Base-by-base conservation (phyloP, 225 moss, liverwort and hornwort genomes). In the Asterella californica region DNA sequence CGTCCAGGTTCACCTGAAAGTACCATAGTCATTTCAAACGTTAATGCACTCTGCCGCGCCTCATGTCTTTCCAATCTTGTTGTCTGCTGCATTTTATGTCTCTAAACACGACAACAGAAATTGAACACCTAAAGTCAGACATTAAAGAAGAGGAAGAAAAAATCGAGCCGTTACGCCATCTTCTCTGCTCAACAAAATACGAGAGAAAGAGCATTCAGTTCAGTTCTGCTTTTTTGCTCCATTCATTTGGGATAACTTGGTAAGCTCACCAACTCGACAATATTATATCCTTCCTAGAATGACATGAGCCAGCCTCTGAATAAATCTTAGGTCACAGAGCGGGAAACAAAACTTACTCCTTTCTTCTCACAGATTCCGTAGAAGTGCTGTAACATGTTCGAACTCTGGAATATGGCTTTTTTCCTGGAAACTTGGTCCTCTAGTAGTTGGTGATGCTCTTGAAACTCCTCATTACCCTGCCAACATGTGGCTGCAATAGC, bases 311-410 rank as follows among this genome's bases (percentile, higher is more conserved):
- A 52, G 52, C 52, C 5, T 17, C 52, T 11, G 52, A 52, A 52
- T 52, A 3, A 52, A 52, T 1, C 30, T 25, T 29, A 63, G 29
- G 63, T 63, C 9, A 69, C 3, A 38, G 33, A 15, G 37, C 2
- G 37, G 29, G 21, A 72, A n/a, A 12, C 8, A 47, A 8, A 1
- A 65, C 80, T 81, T 67, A 88, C 87, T 53, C 81, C 76, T 81
- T 80, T 84, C 37, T 82, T 85, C 38, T 85, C 85, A 66, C 85
- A 85, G 9, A 88, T 85, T 76, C 74, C 81, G 72, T 85, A 85
- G 8, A 88, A 84, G 53, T 87, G 87, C 49, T 87, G 84, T 47
- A 87, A 77, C 84, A 85, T 82, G 66, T 78, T 85, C 54, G 70
- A 76, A 50, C 37, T 85, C 37, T 87, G 82, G 29, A 87, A 87